Conservation (phyloP, 208 protist genomes). For the Leishmania martiniquensis region DNA sequence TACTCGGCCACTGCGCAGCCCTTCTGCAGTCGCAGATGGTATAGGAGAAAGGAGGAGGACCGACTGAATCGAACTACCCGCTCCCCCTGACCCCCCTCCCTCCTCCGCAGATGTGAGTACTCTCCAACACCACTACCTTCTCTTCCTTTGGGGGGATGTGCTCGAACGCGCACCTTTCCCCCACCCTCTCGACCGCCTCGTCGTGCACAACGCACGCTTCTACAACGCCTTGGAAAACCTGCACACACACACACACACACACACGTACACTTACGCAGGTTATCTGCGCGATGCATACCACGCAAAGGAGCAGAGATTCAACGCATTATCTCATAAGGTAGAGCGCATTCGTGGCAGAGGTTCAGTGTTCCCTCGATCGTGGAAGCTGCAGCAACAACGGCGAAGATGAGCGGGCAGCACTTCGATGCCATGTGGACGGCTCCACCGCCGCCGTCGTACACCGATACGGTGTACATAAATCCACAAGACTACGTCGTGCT, state of each 20-base stretch:
- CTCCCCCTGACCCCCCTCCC: no score
- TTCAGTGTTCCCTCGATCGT: not conserved
- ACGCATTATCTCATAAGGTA: not conserved
- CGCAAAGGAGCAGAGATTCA: not conserved
- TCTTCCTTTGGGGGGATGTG: no score
- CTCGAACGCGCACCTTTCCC: no score
- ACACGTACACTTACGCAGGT: not conserved
- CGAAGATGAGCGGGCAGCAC: constrained; percentile 52
- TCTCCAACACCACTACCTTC: no score
- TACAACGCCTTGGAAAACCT: not conserved
- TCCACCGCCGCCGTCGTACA: constrained; percentile 76
- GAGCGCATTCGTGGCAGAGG: no score
- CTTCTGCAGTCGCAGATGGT: constrained; percentile 5
- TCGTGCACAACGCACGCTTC: not conserved
- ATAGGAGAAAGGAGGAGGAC: no score
- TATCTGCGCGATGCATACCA: not conserved
- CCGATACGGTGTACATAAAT: constrained; percentile 67
- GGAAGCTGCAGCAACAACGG: not conserved
- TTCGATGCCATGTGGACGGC: constrained; percentile 92
- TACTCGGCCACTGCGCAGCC: not conserved
- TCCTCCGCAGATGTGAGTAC: no score
- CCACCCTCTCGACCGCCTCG: no score
- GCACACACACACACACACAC: not conserved
- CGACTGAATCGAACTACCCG: no score
- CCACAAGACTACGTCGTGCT: constrained; percentile 71